Base-by-base conservation (phyloP, 371 early-diverging fungal species). In the Mucor irregularis region DNA sequence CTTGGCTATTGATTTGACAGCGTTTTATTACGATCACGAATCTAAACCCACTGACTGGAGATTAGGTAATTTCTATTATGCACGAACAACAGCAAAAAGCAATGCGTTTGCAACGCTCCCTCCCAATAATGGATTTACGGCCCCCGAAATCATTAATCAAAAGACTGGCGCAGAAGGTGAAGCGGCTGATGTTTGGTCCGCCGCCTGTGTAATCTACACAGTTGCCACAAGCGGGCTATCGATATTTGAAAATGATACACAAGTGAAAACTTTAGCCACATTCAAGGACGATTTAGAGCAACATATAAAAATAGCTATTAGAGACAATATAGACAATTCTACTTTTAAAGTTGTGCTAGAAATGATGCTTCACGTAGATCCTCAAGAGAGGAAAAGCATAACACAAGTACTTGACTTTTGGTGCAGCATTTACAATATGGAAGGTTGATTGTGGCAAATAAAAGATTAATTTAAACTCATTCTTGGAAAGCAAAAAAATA, bases 161-260 rank as follows among this genome's bases (percentile, higher is more conserved):
- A n/a, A n/a, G n/a, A n/a, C n/a, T 29, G 9, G 11, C 16, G 5
- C 22, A 22, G 35, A 13, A 0, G 39, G 43, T 2, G 35, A 34
- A 14, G 24, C 38, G 5, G n/a, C 24, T 16, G 66, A 66, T 21
- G 28, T 61, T 31, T 66, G 66, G 66, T 60, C 66, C 0, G 14
- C 57, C 5, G 66, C 57, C 0, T 60, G 66, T 17, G 59, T 61
- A 1, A 66, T 66, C 13, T 66, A 66, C 9, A 49, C 61, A 1
- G n/a, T 66, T 0, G 53, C 28, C 0, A 57, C 66, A 0, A 45
- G 46, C 2, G 54, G 57, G 7, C n/a, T 17, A 4, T 5, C 42
- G 0, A 25, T 64, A 4, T 59, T 59, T 46, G 51, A 55, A 17
- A 43, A 38, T 28, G 30, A 9, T 3, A 22, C 22, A 3, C 48